A percentile compares a stretch with the other conserved stretches of the same genome.
Conservation (phyloP, 83 land plant species). For the Thuja plicata region DNA sequence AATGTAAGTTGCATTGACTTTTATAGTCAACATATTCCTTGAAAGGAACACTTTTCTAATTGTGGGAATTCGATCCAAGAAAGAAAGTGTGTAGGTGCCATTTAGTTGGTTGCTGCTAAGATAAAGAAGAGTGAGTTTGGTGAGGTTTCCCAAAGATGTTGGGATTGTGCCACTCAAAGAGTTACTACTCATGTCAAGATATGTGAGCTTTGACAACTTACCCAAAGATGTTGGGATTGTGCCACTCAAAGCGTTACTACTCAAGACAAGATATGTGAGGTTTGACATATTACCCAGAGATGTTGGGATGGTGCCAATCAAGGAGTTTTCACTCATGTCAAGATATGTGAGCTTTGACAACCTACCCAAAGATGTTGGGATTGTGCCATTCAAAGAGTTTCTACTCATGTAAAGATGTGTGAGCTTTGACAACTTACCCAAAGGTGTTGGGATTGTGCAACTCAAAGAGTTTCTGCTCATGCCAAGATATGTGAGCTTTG, state of each 20-base stretch:
- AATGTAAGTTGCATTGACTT: not conserved
- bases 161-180: not conserved
- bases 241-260: not conserved
- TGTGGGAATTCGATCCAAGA: constrained; percentile 11
- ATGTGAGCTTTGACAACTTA: not conserved
- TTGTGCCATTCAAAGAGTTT: no score
- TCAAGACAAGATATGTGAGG: no score
- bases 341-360: not conserved
- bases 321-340: no score
- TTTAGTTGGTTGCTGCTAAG: constrained; percentile 11
- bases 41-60: constrained; percentile 3
- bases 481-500: no score
- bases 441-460: no score
- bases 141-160: not conserved
- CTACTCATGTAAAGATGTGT: accelerated
- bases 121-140: not conserved
- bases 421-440: no score
- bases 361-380: no score
- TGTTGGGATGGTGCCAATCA: no score
- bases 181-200: not conserved
- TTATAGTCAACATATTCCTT: constrained; percentile 5
- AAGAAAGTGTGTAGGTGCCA: constrained; percentile 20
- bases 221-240: not conserved
- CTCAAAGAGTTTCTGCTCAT: no score
- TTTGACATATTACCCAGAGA: no score